A percentile compares a stretch with the other conserved stretches of the same genome.
Evolutionary conservation across 495 filamentous ascomycete species (phyloP).

Genomic region (Tuber calosporum): DNA sequence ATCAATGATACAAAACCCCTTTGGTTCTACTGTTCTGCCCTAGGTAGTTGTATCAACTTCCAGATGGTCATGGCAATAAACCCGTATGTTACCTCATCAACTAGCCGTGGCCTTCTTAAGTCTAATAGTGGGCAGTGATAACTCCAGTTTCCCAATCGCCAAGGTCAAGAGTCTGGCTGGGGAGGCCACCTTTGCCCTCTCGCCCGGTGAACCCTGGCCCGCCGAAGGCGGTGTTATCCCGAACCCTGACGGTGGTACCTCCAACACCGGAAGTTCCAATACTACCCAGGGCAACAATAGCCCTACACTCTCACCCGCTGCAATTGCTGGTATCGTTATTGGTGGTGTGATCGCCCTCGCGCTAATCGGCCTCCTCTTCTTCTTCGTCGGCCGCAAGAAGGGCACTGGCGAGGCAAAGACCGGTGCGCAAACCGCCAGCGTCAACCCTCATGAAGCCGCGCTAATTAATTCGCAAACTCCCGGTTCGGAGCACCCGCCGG

Average conservation of each 20-base stretch:
- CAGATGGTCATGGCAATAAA: slow-evolving; percentile 48
- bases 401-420: slow-evolving; percentile 34
- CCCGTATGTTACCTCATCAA: slow-evolving; percentile 31
- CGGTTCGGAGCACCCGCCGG: slow-evolving; percentile 18
- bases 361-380: slow-evolving; percentile 46
- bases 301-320: slow-evolving; percentile 42
- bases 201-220: slow-evolving; percentile 45
- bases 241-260: background rate
- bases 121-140: slow-evolving; percentile 23
- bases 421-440: slow-evolving; percentile 21
- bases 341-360: slow-evolving; percentile 42
- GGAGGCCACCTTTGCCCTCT: slow-evolving; percentile 42
- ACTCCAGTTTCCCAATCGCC: slow-evolving; percentile 36
- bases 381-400: slow-evolving; percentile 39
- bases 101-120: background rate
- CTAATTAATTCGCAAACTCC: slow-evolving; percentile 10
- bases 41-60: slow-evolving; percentile 44
- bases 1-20: slow-evolving; percentile 47
- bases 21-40: slow-evolving; percentile 50
- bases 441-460: slow-evolving; percentile 5
- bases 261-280: background rate
- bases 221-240: slow-evolving; percentile 24
- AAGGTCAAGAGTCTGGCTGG: slow-evolving; percentile 38
- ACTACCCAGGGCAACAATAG: background rate
- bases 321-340: slow-evolving; percentile 48